These are phyloP conservation scores for Phytophthora meadii DNA, from an alignment of 352 stramenopile genomes.

Conservation along the genomic window DNA sequence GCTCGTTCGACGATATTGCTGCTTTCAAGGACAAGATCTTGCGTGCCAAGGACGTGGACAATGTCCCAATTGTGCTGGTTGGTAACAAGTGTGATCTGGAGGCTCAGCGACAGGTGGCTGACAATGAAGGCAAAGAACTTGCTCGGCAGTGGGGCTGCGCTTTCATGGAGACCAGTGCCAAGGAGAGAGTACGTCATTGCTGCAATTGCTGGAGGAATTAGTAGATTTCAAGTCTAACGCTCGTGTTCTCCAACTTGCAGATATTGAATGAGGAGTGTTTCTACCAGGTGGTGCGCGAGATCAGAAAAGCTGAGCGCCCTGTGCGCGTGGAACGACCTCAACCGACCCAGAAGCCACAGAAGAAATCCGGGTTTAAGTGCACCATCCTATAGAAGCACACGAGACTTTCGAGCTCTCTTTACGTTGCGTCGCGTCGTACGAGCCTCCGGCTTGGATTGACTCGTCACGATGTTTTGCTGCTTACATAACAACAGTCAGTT, in stretches of 20 bases:
- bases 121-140: constrained; percentile 69
- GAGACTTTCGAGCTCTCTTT: constrained; percentile 20
- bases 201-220: neutral
- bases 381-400: constrained; percentile 55
- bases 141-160: constrained; percentile 80
- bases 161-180: constrained; percentile 91
- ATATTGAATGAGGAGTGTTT: constrained; percentile 93
- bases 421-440: constrained; percentile 28
- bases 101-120: constrained; percentile 71
- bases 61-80: constrained; percentile 88
- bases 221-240: constrained; percentile 7
- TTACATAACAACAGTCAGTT: constrained; percentile 48
- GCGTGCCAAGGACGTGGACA: constrained; percentile 89
- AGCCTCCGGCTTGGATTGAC: constrained; percentile 17
- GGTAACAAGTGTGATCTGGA: constrained; percentile 91
- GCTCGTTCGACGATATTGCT: constrained; percentile 91
- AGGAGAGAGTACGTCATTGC: constrained; percentile 71
- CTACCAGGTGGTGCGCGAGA: constrained; percentile 90
- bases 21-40: constrained; percentile 93
- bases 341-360: constrained; percentile 62
- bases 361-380: constrained; percentile 74
- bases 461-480: constrained; percentile 39
- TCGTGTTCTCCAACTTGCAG: constrained; percentile 22
- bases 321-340: constrained; percentile 48
- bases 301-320: constrained; percentile 81